Base-by-base conservation (phyloP, 2,329 filamentous ascomycete species). In the Diaporthe humulicola region DNA sequence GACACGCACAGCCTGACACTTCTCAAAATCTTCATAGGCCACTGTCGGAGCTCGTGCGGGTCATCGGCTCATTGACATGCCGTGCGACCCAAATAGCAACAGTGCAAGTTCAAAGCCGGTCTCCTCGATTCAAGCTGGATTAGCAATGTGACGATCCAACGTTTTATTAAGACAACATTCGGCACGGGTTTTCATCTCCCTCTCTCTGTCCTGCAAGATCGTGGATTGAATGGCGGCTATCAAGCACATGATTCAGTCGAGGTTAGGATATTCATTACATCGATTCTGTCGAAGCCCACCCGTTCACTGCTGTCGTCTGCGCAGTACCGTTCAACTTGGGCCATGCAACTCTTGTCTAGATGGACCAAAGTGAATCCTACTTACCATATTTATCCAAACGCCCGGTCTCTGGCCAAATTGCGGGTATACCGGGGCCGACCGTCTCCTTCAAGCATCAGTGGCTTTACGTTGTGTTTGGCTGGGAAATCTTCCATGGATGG, bases 401-500 rank as follows among this genome's bases (percentile, higher is more conserved):
- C 45, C n/a, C 45, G 14, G 4, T 10, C 28, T 50, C 14, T n/a
- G 30, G 38, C 8, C 64, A 4, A 52, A 25, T 25, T 38, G 45
- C 64, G 45, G 45, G 64, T 67, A 52, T 67, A 52, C 7, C 45
- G 45, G 45, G 30, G 64, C 64, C 64, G 64, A 38, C 28, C 5
- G 22, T 19, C 22, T 38, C 8, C 22, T 40, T 33, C 33, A 54
- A 54, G 8, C 33, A 33, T 12, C 33, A 54, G 28, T 28, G 30
- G 45, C 40, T 9, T 28, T 14, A 52, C 5, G 30, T 14, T 17
- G 15, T 67, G 22, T 28, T 67, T 38, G 64, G 64, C 33, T 38
- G 33, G 22, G 25, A 17, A 45, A 40, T 17, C 4, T 67, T 28
- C 64, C 33, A 12, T 30, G 36, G 38, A 38, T 5, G 33, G 64